Percentiles rank a stretch among this genome's conserved stretches.
Evolutionary conservation across 2,329 filamentous ascomycete species (phyloP).

Genomic region (Fusarium bactridioides): DNA sequence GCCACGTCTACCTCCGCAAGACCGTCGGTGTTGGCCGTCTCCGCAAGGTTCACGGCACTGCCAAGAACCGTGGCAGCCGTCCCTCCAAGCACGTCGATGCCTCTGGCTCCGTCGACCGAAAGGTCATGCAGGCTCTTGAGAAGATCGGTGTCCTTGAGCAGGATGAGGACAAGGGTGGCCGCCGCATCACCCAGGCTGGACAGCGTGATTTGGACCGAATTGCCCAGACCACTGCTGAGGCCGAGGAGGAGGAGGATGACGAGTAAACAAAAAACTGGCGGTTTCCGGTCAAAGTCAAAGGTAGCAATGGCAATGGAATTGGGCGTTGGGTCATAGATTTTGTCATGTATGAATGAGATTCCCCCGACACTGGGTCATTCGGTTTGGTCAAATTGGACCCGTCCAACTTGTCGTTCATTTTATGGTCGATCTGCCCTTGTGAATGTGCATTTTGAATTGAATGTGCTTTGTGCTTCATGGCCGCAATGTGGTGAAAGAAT

Average conservation of each 20-base stretch:
- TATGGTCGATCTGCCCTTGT: constrained; percentile 13
- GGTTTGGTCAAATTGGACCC: constrained; percentile 47
- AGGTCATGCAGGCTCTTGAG: constrained; percentile 96
- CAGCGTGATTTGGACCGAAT: constrained; percentile 99
- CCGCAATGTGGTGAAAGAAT: neutral
- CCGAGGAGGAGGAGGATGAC: constrained; percentile 72
- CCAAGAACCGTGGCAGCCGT: constrained; percentile 95
- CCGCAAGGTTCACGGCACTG: constrained; percentile 92
- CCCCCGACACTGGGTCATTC: constrained; percentile 49
- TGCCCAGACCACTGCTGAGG: constrained; percentile 80
- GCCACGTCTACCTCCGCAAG: constrained; percentile 99
- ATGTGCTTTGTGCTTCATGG: neutral
- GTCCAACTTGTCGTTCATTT: constrained; percentile 40
- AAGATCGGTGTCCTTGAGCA: constrained; percentile 99
- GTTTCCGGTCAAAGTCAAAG: constrained; percentile 30
- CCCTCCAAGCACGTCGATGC: constrained; percentile 96
- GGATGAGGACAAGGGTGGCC: constrained; percentile 98
- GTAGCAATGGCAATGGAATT: constrained; percentile 44
- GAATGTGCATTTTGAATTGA: neutral
- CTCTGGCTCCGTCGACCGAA: constrained; percentile 94
- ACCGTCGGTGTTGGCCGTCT: constrained; percentile 98
- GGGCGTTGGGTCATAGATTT: constrained; percentile 54
- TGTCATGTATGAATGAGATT: constrained; percentile 53
- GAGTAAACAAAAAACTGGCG: constrained; percentile 63
- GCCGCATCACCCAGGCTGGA: constrained; percentile 96